These are phyloP conservation scores for Xylaria digitata DNA, from an alignment of 2,329 filamentous ascomycete genomes.

Conservation along the genomic window DNA sequence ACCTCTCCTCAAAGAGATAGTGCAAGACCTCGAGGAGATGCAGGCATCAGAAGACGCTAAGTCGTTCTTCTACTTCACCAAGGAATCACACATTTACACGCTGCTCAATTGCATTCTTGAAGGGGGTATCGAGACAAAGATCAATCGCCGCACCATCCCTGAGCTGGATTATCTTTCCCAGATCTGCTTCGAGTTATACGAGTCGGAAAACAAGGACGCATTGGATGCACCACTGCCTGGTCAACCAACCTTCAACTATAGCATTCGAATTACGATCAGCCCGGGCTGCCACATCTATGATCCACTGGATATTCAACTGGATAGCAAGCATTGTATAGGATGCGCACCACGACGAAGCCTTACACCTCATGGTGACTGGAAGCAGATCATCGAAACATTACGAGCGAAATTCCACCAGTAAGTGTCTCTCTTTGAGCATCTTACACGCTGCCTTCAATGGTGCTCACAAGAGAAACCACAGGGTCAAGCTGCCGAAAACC, in stretches of 20 bases:
- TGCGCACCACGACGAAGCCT: constrained; percentile 90
- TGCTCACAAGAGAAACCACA: constrained; percentile 47
- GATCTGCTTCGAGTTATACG: constrained; percentile 98
- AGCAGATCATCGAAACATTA: constrained; percentile 94
- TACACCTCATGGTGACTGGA: constrained; percentile 94
- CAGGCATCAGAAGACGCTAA: constrained; percentile 95
- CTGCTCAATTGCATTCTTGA: constrained; percentile 97
- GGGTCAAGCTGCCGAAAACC: constrained; percentile 74
- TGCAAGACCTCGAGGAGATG: constrained; percentile 95
- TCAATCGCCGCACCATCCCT: constrained; percentile 92
- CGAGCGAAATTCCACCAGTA: constrained; percentile 95
- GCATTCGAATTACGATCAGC: constrained; percentile 94
- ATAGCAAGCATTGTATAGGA: constrained; percentile 95
- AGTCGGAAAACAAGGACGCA: constrained; percentile 79
- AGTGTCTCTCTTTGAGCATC: constrained; percentile 51
- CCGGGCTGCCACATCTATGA: constrained; percentile 97
- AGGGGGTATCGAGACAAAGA: constrained; percentile 96
- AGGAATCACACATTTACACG: constrained; percentile 98
- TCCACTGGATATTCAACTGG: constrained; percentile 93
- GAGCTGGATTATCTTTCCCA: constrained; percentile 98
- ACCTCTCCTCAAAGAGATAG: constrained; percentile 94
- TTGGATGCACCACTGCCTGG: constrained; percentile 60
- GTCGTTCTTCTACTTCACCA: constrained; percentile 98
- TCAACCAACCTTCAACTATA: constrained; percentile 86
- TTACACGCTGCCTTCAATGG: constrained; percentile 14